Conservation (phyloP, 371 early-diverging fungal genomes). For the Lichtheimia hyalospora region DNA sequence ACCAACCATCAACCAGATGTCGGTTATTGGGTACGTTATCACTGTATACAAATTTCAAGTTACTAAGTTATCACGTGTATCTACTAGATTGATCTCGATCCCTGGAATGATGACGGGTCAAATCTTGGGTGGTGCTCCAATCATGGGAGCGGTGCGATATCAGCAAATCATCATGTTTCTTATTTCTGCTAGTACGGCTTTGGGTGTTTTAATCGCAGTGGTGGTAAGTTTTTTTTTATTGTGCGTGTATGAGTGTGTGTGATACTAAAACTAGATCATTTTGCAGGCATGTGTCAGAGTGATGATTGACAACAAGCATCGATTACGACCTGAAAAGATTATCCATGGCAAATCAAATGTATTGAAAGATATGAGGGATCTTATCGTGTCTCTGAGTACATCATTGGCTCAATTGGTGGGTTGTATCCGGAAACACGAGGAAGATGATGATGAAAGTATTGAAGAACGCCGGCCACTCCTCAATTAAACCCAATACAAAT, state of each 20-base stretch:
- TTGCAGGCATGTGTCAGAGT: constrained; percentile 46
- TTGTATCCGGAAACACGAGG: constrained; percentile 9
- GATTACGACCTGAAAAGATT: constrained; percentile 65
- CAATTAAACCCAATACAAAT: not conserved
- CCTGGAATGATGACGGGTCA: constrained; percentile 96
- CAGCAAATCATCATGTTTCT: constrained; percentile 86
- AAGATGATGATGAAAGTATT: constrained; percentile 3
- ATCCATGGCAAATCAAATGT: constrained; percentile 24
- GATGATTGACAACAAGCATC: constrained; percentile 57
- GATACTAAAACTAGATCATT: not conserved
- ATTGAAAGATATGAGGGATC: constrained; percentile 23
- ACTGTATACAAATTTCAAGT: no score
- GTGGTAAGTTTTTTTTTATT: constrained; percentile 56
- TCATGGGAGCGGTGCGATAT: constrained; percentile 77
- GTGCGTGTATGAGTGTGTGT: not conserved
- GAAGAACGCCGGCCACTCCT: constrained; percentile 10
- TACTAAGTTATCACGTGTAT: no score
- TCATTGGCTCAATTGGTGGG: constrained; percentile 6
- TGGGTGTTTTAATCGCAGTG: constrained; percentile 64
- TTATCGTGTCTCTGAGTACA: not conserved
- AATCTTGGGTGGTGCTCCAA: constrained; percentile 81
- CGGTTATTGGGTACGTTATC: constrained; percentile 62
- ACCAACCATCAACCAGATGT: constrained; percentile 87
- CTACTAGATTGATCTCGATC: constrained; percentile 66
- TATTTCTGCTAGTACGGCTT: constrained; percentile 72